phyloP scores from a whole-genome alignment of 2,329 filamentous ascomycete genomes.

The Huntiella bhutanensis region DNA sequence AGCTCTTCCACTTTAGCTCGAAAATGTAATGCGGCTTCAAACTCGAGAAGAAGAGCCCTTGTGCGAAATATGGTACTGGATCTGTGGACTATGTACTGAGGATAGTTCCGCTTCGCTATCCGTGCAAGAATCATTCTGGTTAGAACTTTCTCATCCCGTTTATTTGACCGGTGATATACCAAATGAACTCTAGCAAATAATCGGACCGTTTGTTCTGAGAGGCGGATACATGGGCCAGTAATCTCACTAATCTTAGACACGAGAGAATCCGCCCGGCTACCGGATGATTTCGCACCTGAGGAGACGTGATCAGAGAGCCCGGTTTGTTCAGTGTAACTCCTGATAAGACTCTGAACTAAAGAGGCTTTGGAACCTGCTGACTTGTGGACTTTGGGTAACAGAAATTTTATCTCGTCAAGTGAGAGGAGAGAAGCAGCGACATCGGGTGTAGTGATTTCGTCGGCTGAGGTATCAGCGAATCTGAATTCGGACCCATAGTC shows the following conservation, averaged over 20 bases:
- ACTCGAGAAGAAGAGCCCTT: conserved; percentile 59
- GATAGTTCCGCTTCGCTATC: conserved; percentile 73
- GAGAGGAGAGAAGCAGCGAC: conserved; percentile 66
- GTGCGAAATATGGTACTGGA: conserved; percentile 78
- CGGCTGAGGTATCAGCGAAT: conserved; percentile 64
- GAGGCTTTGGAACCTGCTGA: conserved; percentile 78
- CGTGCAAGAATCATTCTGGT: conserved; percentile 89
- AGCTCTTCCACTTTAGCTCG: conserved; percentile 68
- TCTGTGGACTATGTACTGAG: conserved; percentile 73
- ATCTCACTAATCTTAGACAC: conserved; percentile 56
- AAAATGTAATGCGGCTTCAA: conserved; percentile 66
- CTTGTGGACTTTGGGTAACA: conserved; percentile 75
- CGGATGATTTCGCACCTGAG: no score
- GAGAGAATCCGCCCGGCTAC: conserved; percentile 18
- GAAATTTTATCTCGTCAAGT: conserved; percentile 68
- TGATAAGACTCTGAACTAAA: conserved; percentile 53
- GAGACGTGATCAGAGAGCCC: conserved; percentile 29
- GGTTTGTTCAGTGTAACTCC: conserved; percentile 53
- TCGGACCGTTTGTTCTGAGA: conserved; percentile 52
- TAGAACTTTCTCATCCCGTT: conserved; percentile 94
- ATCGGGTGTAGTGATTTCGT: conserved; percentile 56
- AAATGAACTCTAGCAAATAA: conserved; percentile 89
- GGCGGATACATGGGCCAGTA: conserved; percentile 66
- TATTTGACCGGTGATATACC: conserved; percentile 86
- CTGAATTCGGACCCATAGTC: conserved; percentile 40